Percentiles rank a stretch among this genome's conserved stretches.
Conservation (phyloP, 371 early-diverging fungal species). For the Choanephora cucurbitarum region DNA sequence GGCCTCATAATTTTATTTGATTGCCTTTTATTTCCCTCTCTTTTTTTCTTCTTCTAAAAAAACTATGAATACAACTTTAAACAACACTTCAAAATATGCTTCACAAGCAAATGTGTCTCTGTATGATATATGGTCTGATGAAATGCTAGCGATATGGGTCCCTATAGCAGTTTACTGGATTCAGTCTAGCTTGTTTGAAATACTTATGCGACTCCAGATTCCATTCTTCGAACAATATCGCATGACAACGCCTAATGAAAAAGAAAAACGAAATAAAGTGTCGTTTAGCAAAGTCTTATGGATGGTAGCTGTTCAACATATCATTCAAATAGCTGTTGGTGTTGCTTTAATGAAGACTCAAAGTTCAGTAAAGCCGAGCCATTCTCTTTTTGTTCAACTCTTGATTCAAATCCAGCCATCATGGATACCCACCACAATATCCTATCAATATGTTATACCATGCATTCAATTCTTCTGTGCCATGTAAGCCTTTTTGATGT, state of each 20-base stretch:
- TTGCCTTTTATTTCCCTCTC: slow-evolving; percentile 4
- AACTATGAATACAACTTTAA: background rate
- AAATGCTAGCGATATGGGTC: slow-evolving; percentile 56
- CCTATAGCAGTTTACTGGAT: slow-evolving; percentile 71
- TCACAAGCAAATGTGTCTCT: background rate
- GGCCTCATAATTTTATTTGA: too few species aligned
- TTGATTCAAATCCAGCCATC: too few species aligned
- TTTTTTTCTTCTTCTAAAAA: background rate
- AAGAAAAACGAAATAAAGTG: slow-evolving; percentile 59
- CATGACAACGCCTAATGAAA: slow-evolving; percentile 62
- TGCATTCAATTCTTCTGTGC: slow-evolving; percentile 24
- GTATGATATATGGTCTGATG: slow-evolving; percentile 43
- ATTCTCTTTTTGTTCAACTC: background rate
- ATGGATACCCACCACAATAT: background rate
- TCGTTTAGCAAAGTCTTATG: slow-evolving; percentile 54
- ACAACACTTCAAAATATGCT: background rate
- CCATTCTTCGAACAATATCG: slow-evolving; percentile 72
- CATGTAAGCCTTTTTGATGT: too few species aligned
- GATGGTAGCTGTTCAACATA: slow-evolving; percentile 57
- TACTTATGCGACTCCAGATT: slow-evolving; percentile 55
- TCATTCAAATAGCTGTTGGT: slow-evolving; percentile 42
- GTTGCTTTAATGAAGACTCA: slow-evolving; percentile 25
- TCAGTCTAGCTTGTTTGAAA: slow-evolving; percentile 63
- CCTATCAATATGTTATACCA: slow-evolving; percentile 15
- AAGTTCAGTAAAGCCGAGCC: slow-evolving; percentile 13